Base-by-base conservation (phyloP, 2,329 filamentous ascomycete genomes). In the Alternaria postmessia region DNA sequence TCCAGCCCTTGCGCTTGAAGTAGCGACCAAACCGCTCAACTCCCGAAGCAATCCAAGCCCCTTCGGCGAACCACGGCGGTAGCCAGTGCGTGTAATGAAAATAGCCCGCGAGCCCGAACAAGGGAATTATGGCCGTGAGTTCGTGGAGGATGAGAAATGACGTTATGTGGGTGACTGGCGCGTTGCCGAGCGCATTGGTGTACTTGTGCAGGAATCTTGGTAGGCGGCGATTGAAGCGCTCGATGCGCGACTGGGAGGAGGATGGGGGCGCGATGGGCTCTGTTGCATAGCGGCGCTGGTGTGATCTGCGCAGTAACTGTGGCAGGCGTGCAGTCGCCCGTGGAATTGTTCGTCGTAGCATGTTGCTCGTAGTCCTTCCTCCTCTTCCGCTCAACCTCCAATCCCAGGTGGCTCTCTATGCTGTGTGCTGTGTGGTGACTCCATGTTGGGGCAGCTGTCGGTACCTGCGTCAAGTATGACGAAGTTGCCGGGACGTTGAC, bases 141-240 rank as follows among this genome's bases (percentile, higher is more conserved):
- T 99, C 95, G 81, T 99, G 95, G 0, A 99, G 85, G 39, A 97
- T 82, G 11, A 98, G 83, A 77, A 99, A 99, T 0, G 94, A 89
- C 1, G 90, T 87, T 42, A 96, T 84, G 79, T 97, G 93, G 1
- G 92, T 92, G 44, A 93, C 79, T 0, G 95, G 95, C 1, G 93
- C 93, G 56, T 86, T 84, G 58, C 89, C 87, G 3, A 99, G 86
- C 0, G 88, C 87, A 1, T 82, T 79, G 0, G 91, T 89, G 80
- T 93, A 92, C 53, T 82, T 84, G 58, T 87, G 90, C 12, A 96
- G 84, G 62, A 88, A 89, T 5, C 74, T 80, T 3, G 92, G 93
- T 39, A 83, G 77, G 47, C 81, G 78, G 8, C 74, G 68, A 47
- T 78, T 78, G 66, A 78, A 69, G 64, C 75, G 76, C 30, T 69